Percentiles rank a stretch among this genome's conserved stretches.
Conservation (phyloP, 805 yeast species). For the Myxozyma nipponensis region DNA sequence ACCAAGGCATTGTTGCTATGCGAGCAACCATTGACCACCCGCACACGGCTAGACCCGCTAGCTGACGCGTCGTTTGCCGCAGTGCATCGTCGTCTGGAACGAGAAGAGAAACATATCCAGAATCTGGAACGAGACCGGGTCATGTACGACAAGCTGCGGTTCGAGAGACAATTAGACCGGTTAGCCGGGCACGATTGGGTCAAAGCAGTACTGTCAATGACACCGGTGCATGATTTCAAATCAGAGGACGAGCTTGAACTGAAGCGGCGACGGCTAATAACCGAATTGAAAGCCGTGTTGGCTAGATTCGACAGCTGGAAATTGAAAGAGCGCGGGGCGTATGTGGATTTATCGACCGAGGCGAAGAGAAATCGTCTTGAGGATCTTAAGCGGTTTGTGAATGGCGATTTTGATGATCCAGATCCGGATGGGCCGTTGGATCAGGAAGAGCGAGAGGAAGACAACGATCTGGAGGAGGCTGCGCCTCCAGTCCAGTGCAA, state of each 20-base stretch:
- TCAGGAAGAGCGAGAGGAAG: not conserved
- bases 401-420: conserved; percentile 1
- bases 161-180: conserved; percentile 20
- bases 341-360: not conserved
- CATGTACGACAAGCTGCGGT: conserved; percentile 22
- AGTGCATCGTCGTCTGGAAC: conserved; percentile 15
- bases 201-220: conserved; percentile 20
- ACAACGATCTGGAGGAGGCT: not conserved
- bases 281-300: conserved; percentile 12
- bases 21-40: conserved; percentile 1
- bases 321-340: conserved; percentile 6
- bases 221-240: conserved; percentile 17
- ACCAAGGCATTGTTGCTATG: not conserved
- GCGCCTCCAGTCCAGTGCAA: not conserved
- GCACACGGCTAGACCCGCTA: conserved; percentile 18
- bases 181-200: conserved; percentile 20
- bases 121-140: conserved; percentile 22
- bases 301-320: conserved; percentile 19
- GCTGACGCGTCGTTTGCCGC: conserved; percentile 7
- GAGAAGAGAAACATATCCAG: conserved; percentile 23
- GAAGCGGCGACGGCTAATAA: conserved; percentile 13
- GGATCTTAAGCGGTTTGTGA: not conserved
- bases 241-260: conserved; percentile 7
- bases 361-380: not conserved
- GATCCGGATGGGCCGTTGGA: not conserved